A percentile compares a stretch with the other conserved stretches of the same genome.
phyloP scores from a whole-genome alignment of 352 stramenopile species.

The Pythium apleroticum region DNA sequence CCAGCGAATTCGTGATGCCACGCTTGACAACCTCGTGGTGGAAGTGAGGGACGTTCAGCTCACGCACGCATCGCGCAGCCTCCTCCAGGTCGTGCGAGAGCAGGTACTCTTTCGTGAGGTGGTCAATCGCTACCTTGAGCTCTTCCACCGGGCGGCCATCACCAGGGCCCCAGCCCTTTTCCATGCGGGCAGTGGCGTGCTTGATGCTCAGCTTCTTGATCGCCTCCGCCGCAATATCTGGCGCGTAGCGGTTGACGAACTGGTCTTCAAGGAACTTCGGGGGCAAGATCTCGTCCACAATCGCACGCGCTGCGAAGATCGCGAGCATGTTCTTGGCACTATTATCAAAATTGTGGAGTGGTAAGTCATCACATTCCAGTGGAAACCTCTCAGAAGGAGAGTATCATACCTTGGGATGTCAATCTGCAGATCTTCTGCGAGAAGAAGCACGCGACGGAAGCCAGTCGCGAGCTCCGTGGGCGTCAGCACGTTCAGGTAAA shows the following conservation, averaged over 20 bases:
- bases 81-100: conserved; percentile 95
- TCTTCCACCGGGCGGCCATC: conserved; percentile 90
- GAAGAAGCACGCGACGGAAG: conserved; percentile 96
- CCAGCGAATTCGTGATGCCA: conserved; percentile 50
- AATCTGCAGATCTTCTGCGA: conserved; percentile 95
- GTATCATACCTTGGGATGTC: conserved; percentile 88
- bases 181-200: conserved; percentile 93
- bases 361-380: not conserved
- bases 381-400: not conserved
- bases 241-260: conserved; percentile 92
- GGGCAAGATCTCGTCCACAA: conserved; percentile 98
- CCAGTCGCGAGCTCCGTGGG: conserved; percentile 85
- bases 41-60: conserved; percentile 96
- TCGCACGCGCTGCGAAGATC: conserved; percentile 96
- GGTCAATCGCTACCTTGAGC: conserved; percentile 93
- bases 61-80: conserved; percentile 88
- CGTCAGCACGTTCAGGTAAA: conserved; percentile 90
- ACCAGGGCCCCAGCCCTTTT: conserved; percentile 97
- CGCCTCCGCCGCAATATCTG: conserved; percentile 94
- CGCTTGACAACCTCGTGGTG: conserved; percentile 96
- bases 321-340: conserved; percentile 90
- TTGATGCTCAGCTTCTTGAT: conserved; percentile 97
- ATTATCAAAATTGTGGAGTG: not conserved
- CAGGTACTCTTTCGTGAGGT: conserved; percentile 97
- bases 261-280: conserved; percentile 97